Evolutionary conservation across 345 rosid species (phyloP), one percentile per base, ranked within the genome.

Genomic region (Diplotaxis tenuifolia): DNA sequence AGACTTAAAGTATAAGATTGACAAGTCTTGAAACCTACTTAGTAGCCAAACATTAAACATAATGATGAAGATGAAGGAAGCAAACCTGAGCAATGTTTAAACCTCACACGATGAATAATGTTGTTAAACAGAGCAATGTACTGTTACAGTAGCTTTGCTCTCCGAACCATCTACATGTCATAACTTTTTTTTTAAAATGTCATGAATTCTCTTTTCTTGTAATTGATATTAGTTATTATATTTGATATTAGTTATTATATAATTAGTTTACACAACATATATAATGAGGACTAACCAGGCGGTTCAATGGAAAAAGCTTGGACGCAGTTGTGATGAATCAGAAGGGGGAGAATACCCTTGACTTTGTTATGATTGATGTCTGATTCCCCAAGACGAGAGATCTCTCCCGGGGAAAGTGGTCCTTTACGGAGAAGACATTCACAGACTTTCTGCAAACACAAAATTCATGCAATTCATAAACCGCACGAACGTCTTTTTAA

Each of bases 261-360:
- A 25, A 25, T n/a, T 25, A 25, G 28, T 0, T n/a, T n/a, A n/a
- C n/a, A 25, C 7, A 16, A 70, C 22, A 64, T 5, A 19, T 31
- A 6, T n/a, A 40, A 28, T n/a, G 12, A 1, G 8, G 67, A 64
- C 75, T 77, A 50, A 79, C 85, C 86, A 67, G 68, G 47, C 22
- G 77, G 85, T 29, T 85, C 89, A 18, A 79, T 64, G 6, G 80
- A 64, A 55, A 87, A 93, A 34, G 96, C 88, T 78, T 93, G 98
- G 22, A 86, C 91, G 64, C 95, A 90, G 20, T 92, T 92, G 78
- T 90, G 98, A 65, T 90, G 96, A 67, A 88, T 90, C 71, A 93
- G 79, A 60, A 90, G 89, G 6, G 80, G 83, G 19, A 89, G 67
- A 69, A 85, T 75, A 82, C 86, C 88, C 65, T 83, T 89, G 61